A percentile compares a stretch with the other conserved stretches of the same genome.
phyloP scores from a whole-genome alignment of 202 grass and related monocot species.

The Zoysia matrella region DNA sequence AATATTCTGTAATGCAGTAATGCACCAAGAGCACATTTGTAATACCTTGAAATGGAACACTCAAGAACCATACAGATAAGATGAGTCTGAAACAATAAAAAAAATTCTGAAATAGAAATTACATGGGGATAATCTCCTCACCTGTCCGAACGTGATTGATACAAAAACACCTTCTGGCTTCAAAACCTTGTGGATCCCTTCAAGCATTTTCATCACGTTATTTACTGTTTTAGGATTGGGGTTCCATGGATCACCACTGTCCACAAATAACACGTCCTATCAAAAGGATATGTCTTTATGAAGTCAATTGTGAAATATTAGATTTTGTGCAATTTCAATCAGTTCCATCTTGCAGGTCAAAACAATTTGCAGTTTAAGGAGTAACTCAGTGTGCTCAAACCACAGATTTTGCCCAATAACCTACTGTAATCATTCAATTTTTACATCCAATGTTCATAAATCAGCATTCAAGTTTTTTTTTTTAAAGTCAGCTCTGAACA shows the following conservation, averaged over 20 bases:
- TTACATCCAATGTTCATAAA: background rate
- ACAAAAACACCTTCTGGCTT: constrained; percentile 76
- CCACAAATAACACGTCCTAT: constrained; percentile 88
- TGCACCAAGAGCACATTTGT: too few species aligned
- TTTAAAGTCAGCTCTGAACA: background rate
- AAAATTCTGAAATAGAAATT: too few species aligned
- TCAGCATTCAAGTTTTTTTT: background rate
- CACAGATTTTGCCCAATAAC: background rate
- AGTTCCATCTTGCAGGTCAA: background rate
- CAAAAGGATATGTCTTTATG: constrained; percentile 36
- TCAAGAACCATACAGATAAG: too few species aligned
- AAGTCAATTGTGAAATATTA: background rate
- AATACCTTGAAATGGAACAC: too few species aligned
- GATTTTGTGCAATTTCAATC: background rate
- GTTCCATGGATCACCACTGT: constrained; percentile 90
- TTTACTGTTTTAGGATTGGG: constrained; percentile 63
- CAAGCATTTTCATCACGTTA: constrained; percentile 92
- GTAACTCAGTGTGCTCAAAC: too few species aligned
- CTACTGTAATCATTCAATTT: background rate
- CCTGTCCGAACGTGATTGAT: constrained; percentile 89
- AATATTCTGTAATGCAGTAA: too few species aligned
- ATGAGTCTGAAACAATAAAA: too few species aligned
- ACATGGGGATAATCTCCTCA: constrained; percentile 8
- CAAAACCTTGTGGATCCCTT: constrained; percentile 76
- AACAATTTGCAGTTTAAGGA: background rate